Conservation (phyloP, 495 filamentous ascomycete genomes). For the Cercophora sp. region DNA sequence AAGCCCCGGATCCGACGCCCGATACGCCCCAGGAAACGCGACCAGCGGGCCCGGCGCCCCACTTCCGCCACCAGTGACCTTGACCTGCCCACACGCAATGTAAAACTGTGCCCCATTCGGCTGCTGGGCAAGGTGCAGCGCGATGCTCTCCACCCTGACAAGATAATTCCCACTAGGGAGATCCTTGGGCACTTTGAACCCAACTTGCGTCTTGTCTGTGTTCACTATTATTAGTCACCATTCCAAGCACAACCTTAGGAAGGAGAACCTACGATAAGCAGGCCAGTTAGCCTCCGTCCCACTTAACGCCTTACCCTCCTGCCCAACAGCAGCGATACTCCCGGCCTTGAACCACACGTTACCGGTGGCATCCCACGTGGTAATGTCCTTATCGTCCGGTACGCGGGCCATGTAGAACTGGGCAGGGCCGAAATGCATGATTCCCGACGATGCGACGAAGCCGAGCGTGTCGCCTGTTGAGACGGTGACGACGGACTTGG, state of each 20-base stretch:
- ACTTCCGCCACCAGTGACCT: conserved; percentile 41
- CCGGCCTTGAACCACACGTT: conserved; percentile 48
- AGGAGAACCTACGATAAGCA: conserved; percentile 33
- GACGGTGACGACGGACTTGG: conserved; percentile 27
- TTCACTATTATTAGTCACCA: too few species aligned
- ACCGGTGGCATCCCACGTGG: conserved; percentile 41
- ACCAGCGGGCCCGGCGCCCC: conserved; percentile 34
- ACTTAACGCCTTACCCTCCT: conserved; percentile 14
- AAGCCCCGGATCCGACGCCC: conserved; percentile 27
- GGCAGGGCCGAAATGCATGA: conserved; percentile 42
- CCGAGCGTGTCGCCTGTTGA: conserved; percentile 35
- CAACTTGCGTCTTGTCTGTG: conserved; percentile 13
- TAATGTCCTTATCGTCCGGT: conserved; percentile 34
- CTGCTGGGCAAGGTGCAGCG: conserved; percentile 40
- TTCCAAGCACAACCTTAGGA: too few species aligned
- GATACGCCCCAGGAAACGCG: conserved; percentile 32
- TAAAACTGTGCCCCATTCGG: conserved; percentile 47
- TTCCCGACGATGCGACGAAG: conserved; percentile 36
- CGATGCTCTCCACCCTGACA: conserved; percentile 47
- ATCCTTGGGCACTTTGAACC: conserved; percentile 37
- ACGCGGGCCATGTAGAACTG: conserved; percentile 47
- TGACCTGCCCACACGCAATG: conserved; percentile 39
- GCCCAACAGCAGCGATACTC: conserved; percentile 28
- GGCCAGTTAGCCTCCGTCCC: too few species aligned
- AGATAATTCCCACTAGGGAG: conserved; percentile 46